A percentile compares a stretch with the other conserved stretches of the same genome.
These are phyloP conservation scores for Eutrema yunnanense DNA, from an alignment of 345 rosid species.

Conservation along the genomic window DNA sequence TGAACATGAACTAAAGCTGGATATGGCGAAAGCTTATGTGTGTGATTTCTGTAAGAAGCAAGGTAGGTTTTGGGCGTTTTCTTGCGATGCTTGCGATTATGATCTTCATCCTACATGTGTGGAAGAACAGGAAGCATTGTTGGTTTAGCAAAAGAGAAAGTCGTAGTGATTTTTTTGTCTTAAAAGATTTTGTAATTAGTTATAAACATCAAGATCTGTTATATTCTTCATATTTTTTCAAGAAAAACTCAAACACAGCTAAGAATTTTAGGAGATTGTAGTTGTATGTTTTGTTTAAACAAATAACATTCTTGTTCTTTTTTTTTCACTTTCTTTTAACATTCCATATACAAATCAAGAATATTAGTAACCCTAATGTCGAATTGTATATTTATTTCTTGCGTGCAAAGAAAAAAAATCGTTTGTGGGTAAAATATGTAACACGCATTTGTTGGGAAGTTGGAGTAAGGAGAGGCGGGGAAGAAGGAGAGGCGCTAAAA, in stretches of 20 bases:
- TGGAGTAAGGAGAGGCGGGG: constrained; percentile 16
- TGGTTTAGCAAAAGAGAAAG: not conserved
- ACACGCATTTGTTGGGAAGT: not conserved
- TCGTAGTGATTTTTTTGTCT: not conserved
- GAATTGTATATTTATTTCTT: not conserved
- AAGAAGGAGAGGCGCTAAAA: constrained; percentile 28
- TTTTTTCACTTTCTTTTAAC: not conserved
- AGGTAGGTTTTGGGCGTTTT: constrained; percentile 80
- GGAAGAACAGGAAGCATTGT: constrained; percentile 26
- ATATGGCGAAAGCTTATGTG: constrained; percentile 71
- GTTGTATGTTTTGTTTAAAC: not conserved
- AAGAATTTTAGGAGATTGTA: not conserved
- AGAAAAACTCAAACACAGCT: not conserved
- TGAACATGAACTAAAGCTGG: constrained; percentile 58
- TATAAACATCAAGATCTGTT: not conserved
- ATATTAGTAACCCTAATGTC: too few relatives aligned
- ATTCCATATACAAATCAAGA: too few relatives aligned
- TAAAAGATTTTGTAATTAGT: constrained; percentile 6
- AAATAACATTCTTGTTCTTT: not conserved
- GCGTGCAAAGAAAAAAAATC: not conserved
- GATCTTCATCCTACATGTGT: constrained; percentile 77
- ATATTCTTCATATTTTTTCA: not conserved
- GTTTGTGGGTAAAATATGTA: not conserved
- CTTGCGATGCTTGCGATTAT: constrained; percentile 63
- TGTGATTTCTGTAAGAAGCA: constrained; percentile 55